Conservation (phyloP, 345 rosid species). For the Pistacia atlantica region DNA sequence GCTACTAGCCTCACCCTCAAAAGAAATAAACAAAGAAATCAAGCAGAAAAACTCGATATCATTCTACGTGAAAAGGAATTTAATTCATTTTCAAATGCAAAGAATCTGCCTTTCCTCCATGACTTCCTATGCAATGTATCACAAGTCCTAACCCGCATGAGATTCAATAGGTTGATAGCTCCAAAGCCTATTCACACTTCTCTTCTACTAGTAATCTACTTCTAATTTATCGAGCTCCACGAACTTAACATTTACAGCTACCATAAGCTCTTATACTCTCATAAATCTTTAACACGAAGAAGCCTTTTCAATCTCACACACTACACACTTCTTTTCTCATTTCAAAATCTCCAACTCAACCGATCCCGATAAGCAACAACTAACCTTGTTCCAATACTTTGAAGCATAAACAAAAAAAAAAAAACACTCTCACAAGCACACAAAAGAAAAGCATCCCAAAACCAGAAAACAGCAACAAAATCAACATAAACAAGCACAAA, state of each 20-base stretch:
- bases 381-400: constrained; percentile 2
- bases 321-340: background rate
- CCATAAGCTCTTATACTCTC: background rate
- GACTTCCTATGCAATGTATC: background rate
- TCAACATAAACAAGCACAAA: background rate
- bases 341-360: background rate
- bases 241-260: background rate
- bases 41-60: background rate
- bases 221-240: background rate
- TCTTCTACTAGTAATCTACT: background rate
- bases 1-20: too few species aligned
- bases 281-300: background rate
- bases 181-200: background rate
- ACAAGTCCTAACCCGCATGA: background rate
- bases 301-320: background rate
- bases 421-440: background rate
- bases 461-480: background rate
- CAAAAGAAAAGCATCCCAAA: background rate
- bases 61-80: background rate
- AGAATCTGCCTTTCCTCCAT: background rate
- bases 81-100: background rate
- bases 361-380: constrained; percentile 8
- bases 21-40: too few species aligned
- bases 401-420: background rate
- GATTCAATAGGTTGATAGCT: background rate